Conservation (phyloP, 352 stramenopile genomes). For the Pythium brassicae region DNA sequence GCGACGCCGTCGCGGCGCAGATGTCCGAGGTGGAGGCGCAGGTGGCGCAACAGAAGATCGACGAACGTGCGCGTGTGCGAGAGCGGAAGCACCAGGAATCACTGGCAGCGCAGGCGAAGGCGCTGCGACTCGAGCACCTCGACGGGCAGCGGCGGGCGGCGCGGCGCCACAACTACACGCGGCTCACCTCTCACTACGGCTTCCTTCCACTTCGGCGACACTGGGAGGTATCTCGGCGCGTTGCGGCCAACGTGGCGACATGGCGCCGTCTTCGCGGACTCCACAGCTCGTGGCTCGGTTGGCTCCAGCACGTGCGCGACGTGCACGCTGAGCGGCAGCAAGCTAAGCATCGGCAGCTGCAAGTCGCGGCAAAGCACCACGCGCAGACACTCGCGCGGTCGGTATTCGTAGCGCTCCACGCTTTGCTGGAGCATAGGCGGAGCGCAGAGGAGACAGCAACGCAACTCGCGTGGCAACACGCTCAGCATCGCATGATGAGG, state of each 20-base stretch:
- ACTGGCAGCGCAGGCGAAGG: slow-evolving; percentile 24
- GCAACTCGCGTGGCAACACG: slow-evolving; percentile 31
- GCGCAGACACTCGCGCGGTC: slow-evolving; percentile 10
- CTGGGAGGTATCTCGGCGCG: slow-evolving; percentile 21
- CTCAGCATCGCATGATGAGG: slow-evolving; percentile 14
- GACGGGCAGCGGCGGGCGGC: slow-evolving; percentile 24
- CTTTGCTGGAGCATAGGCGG: slow-evolving; percentile 15
- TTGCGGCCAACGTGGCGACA: slow-evolving; percentile 23
- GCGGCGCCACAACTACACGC: slow-evolving; percentile 25
- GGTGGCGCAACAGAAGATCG: slow-evolving; percentile 29
- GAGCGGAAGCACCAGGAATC: slow-evolving; percentile 37
- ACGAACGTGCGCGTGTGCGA: slow-evolving; percentile 33
- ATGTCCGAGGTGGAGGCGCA: slow-evolving; percentile 34
- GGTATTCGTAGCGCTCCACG: slow-evolving; percentile 15
- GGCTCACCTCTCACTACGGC: slow-evolving; percentile 47
- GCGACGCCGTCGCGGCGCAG: slow-evolving; percentile 29
- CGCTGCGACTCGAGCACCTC: slow-evolving; percentile 23
- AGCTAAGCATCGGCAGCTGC: slow-evolving; percentile 20
- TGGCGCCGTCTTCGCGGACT: slow-evolving; percentile 45
- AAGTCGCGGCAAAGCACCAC: slow-evolving; percentile 19
- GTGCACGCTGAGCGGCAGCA: slow-evolving; percentile 17
- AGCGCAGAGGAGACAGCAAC: slow-evolving; percentile 19
- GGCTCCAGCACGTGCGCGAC: slow-evolving; percentile 27
- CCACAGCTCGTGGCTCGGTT: slow-evolving; percentile 36
- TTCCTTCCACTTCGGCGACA: slow-evolving; percentile 37